Conservation (phyloP, 139 green algal species). For the Coelastrella sp. region DNA sequence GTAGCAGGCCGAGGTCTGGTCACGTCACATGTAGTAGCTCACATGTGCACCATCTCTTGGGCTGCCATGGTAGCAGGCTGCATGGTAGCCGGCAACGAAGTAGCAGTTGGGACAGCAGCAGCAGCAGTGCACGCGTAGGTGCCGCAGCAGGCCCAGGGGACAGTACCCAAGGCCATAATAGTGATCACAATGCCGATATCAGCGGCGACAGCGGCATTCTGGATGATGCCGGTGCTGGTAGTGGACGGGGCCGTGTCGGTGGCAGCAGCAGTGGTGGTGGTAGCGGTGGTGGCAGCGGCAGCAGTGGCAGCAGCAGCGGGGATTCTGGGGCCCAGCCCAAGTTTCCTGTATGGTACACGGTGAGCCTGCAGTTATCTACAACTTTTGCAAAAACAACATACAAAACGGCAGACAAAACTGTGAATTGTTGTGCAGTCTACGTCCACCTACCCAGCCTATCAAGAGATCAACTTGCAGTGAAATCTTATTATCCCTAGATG, state of each 20-base stretch:
- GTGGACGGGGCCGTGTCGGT: neutral
- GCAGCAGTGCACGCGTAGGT: neutral
- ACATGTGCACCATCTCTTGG: too few relatives aligned
- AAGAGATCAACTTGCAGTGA: too few relatives aligned
- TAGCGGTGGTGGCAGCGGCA: constrained; percentile 2
- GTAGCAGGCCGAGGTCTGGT: too few relatives aligned
- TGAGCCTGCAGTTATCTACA: neutral
- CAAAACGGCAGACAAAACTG: too few relatives aligned
- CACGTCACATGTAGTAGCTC: too few relatives aligned
- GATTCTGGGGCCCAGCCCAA: neutral
- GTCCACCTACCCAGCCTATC: too few relatives aligned
- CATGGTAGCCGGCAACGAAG: too few relatives aligned
- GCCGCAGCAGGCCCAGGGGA: neutral
- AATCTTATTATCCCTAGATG: too few relatives aligned
- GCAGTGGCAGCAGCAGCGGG: neutral
- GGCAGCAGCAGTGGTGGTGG: neutral
- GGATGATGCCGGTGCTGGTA: neutral
- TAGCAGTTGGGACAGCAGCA: neutral
- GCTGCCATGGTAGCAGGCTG: too few relatives aligned
- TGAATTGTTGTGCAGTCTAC: too few relatives aligned
- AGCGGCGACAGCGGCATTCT: neutral
- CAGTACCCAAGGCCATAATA: neutral
- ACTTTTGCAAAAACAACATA: too few relatives aligned
- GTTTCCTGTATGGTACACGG: constrained; percentile 13
- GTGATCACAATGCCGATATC: neutral